These are phyloP conservation scores for Sporothrix protearum DNA, from an alignment of 2,329 filamentous ascomycete species.

Conservation along the genomic window DNA sequence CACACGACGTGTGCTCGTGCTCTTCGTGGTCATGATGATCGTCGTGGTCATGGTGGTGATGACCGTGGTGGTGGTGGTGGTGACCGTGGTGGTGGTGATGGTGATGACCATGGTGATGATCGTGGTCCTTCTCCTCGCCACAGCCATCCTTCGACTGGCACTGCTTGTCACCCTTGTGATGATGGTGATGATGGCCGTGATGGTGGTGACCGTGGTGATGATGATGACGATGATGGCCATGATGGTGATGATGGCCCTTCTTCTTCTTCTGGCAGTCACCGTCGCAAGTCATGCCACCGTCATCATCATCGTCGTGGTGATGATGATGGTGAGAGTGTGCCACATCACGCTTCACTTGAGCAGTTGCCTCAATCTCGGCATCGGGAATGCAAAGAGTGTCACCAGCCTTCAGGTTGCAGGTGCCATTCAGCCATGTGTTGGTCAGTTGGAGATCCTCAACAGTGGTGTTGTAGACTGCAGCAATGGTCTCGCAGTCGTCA, in stretches of 20 bases:
- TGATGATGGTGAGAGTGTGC: conserved; percentile 12
- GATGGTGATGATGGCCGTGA: background rate
- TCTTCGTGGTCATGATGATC: conserved; percentile 18
- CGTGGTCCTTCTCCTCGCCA: conserved; percentile 12
- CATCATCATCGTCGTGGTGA: conserved; percentile 2
- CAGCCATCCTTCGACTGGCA: background rate
- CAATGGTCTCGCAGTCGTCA: conserved; percentile 17
- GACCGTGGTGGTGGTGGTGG: conserved; percentile 16
- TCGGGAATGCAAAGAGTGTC: conserved; percentile 22
- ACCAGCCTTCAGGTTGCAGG: conserved; percentile 10
- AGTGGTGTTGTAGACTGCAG: conserved; percentile 21
- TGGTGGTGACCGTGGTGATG: conserved; percentile 14
- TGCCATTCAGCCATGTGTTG: conserved; percentile 22
- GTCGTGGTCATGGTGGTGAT: background rate
- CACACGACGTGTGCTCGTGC: conserved; percentile 10
- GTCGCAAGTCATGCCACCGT: conserved; percentile 9
- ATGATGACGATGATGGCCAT: background rate
- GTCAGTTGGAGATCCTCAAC: conserved; percentile 15
- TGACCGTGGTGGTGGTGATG: conserved; percentile 3
- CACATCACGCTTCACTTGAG: conserved; percentile 19
- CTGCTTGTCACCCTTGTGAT: conserved; percentile 7
- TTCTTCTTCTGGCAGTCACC: conserved; percentile 3
- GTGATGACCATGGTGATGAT: conserved; percentile 12
- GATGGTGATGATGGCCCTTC: background rate
- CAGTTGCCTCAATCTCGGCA: background rate